Conservation (phyloP, 768 basidiomycete genomes). For the Hortiboletus flavorubellus region DNA sequence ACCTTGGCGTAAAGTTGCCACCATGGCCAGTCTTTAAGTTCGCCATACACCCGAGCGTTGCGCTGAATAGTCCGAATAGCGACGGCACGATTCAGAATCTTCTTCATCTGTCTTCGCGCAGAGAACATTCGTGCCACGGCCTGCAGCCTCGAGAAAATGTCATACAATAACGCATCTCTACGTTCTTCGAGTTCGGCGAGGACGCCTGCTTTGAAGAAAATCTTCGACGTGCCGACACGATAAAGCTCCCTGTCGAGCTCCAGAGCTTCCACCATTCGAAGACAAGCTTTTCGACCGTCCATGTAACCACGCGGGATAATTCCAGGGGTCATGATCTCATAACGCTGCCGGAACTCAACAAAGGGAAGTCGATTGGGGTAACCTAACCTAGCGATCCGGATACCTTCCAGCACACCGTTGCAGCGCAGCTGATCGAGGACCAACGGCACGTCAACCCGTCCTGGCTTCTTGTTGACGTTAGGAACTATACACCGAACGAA, state of each 20-base stretch:
- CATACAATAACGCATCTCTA: slow-evolving; percentile 81
- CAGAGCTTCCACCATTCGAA: slow-evolving; percentile 84
- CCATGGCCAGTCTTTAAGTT: slow-evolving; percentile 96
- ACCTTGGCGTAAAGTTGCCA: slow-evolving; percentile 98
- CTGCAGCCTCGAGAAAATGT: slow-evolving; percentile 86
- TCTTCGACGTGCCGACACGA: slow-evolving; percentile 94
- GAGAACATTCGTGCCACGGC: slow-evolving; percentile 83
- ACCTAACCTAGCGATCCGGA: slow-evolving; percentile 94
- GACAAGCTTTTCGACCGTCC: slow-evolving; percentile 94
- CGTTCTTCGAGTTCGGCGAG: slow-evolving; percentile 95
- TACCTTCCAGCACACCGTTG: slow-evolving; percentile 98
- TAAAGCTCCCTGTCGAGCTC: slow-evolving; percentile 82
- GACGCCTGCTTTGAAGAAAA: slow-evolving; percentile 98
- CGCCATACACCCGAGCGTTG: slow-evolving; percentile 89
- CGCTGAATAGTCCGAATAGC: slow-evolving; percentile 91
- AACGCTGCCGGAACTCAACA: slow-evolving; percentile 95
- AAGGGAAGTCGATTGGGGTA: slow-evolving; percentile 98
- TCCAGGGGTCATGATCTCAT: slow-evolving; percentile 92
- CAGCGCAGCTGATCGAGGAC: slow-evolving; percentile 96
- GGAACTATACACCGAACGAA: slow-evolving; percentile 99
- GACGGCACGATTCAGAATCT: slow-evolving; percentile 87
- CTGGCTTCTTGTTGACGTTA: slow-evolving; percentile 87
- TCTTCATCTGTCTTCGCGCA: slow-evolving; percentile 87
- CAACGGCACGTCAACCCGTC: slow-evolving; percentile 87
- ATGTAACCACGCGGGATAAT: slow-evolving; percentile 94